phyloP scores from a whole-genome alignment of 2,329 filamentous ascomycete genomes.

The Atkinsonella hypoxylon region DNA sequence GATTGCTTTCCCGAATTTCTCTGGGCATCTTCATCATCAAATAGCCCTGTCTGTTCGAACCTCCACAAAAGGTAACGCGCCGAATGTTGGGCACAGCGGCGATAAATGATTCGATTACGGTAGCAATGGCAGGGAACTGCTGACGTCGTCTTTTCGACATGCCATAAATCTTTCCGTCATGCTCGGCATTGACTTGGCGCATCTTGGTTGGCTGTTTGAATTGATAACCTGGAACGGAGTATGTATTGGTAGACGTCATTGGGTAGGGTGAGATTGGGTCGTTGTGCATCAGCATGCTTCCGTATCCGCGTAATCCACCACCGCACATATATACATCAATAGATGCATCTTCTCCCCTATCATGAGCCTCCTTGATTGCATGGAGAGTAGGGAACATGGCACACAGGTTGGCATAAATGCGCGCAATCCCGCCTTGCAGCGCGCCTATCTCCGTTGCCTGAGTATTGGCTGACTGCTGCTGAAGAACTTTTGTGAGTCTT shows the following conservation, averaged over 20 bases:
- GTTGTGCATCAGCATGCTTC: conserved; percentile 74
- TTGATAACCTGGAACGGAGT: conserved; percentile 47
- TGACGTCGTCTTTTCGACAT: conserved; percentile 67
- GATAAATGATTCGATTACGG: conserved; percentile 66
- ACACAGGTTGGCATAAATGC: conserved; percentile 45
- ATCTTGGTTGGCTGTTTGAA: conserved; percentile 46
- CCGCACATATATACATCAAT: conserved; percentile 76
- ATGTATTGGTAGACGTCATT: conserved; percentile 71
- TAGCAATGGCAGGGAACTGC: conserved; percentile 75
- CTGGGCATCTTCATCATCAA: conserved; percentile 58
- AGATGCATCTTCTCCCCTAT: conserved; percentile 22
- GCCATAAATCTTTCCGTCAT: conserved; percentile 53
- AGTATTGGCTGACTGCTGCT: conserved; percentile 24
- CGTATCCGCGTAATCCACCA: conserved; percentile 83
- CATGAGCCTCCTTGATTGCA: conserved; percentile 23
- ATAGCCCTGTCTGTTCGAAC: conserved; percentile 76
- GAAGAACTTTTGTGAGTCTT: conserved; percentile 38
- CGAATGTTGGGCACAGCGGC: conserved; percentile 58
- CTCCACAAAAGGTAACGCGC: conserved; percentile 71
- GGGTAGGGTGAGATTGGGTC: conserved; percentile 68
- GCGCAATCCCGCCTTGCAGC: conserved; percentile 45
- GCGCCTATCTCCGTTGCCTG: conserved; percentile 37
- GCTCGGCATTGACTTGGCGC: conserved; percentile 36
- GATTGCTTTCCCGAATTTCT: conserved; percentile 49
- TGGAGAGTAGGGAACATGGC: conserved; percentile 37